Base-by-base conservation (phyloP, 257 asterid genomes). In the Solanum sejunctum region DNA sequence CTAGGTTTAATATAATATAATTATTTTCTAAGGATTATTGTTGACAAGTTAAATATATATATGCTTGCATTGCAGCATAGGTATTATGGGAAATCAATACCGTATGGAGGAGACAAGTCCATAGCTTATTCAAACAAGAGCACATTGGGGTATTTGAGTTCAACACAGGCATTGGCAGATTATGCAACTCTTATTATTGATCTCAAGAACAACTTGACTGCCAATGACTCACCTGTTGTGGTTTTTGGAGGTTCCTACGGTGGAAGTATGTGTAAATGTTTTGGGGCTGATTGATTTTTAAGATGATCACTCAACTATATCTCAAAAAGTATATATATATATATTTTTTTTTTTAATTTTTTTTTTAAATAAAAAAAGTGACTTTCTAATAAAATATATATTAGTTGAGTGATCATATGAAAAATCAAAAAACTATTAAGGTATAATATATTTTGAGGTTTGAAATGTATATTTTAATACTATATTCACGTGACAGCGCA, bases 241-340 rank as follows among this genome's bases (percentile, higher is more conserved):
- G 98, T 94, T 16, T 92, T 96, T 39, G 99, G 98, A 57, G 99
- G 99, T 78, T 96, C 99, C 85, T 96, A 96, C 55, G 98, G 98
- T 78, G 99, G 98, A 93, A 96, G 99, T 96, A 91, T 23, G 93
- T 81, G 47, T 13, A 66, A 1, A 23, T 63, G 10, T 63, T 63
- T 45, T 54, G 8, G 52, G 1, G 54, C 13, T 66, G 23, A 49
- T 21, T 23, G 4, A 47, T 57, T 21, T 64, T 2, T 0, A 7
- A 58, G 2, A 57, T 9, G 64, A 57, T 20, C 64, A 12, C 26
- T 20, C 3, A 1, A 58, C 10, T 2, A 57, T 57, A 20, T 57
- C 1, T 58, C 3, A 58, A 58, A 20, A 20, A 6, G 10, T 3
- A 18, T 9, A n/a, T n/a, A n/a, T n/a, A n/a, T n/a, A n/a, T n/a